Percentiles rank a stretch among this genome's conserved stretches.
Conservation (phyloP, 106 monocot species). For the Allium fistulosum region DNA sequence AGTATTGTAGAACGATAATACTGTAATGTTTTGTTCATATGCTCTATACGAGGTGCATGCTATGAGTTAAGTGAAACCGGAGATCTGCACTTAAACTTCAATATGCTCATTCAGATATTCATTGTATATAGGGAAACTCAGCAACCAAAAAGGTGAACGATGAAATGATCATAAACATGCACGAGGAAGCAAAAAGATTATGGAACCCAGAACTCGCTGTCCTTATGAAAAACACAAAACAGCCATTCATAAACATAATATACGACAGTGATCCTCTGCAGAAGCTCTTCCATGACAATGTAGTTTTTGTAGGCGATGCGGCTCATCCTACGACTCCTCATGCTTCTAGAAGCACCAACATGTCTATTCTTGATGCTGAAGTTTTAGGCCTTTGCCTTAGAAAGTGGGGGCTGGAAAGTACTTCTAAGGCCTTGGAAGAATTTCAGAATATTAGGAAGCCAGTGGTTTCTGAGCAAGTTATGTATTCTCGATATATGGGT, state of each 20-base stretch:
- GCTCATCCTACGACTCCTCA: conserved; percentile 84
- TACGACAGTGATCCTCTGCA: conserved; percentile 76
- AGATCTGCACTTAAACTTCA: too few relatives aligned
- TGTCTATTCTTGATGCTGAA: conserved; percentile 38
- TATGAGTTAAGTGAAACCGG: too few relatives aligned
- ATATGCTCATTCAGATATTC: too few relatives aligned
- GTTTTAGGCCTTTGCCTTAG: conserved; percentile 14
- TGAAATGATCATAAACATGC: conserved; percentile 45
- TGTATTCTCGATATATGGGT: conserved; percentile 1
- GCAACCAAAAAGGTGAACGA: conserved; percentile 49
- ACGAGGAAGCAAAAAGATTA: conserved; percentile 36
- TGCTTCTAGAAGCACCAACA: conserved; percentile 84
- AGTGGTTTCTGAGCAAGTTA: conserved; percentile 9
- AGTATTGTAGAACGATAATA: too few relatives aligned
- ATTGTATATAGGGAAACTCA: conserved; percentile 36
- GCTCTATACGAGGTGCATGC: too few relatives aligned
- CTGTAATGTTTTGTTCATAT: too few relatives aligned
- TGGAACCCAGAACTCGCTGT: conserved; percentile 55
- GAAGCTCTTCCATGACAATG: conserved; percentile 46
- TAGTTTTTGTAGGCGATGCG: conserved; percentile 79
- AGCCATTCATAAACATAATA: conserved; percentile 78
- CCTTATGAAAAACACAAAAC: conserved; percentile 51
- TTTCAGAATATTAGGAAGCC: conserved; percentile 2
- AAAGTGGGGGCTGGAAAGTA: conserved; percentile 1
- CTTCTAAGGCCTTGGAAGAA: not conserved